Percentiles rank a stretch among this genome's conserved stretches.
phyloP scores from a whole-genome alignment of 2,329 filamentous ascomycete genomes.

The Cadophora sp. region DNA sequence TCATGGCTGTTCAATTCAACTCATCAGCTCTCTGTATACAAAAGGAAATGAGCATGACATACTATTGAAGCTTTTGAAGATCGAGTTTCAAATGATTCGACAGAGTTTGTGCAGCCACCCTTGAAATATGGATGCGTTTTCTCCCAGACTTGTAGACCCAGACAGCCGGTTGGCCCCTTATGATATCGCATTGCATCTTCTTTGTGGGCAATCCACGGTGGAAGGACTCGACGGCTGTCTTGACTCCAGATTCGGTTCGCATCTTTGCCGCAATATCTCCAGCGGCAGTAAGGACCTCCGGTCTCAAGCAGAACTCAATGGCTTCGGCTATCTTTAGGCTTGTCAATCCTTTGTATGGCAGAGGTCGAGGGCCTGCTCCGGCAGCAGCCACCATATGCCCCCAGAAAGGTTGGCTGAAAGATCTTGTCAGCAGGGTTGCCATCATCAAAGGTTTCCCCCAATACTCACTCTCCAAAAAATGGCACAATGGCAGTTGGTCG shows the following conservation, averaged over 20 bases:
- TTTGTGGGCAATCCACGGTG: slow-evolving; percentile 47
- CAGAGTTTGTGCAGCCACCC: slow-evolving; percentile 60
- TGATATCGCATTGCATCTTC: slow-evolving; percentile 46
- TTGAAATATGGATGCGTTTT: slow-evolving; percentile 50
- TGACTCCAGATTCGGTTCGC: slow-evolving; percentile 47
- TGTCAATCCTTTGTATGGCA: slow-evolving; percentile 48
- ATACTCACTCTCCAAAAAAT: slow-evolving; percentile 49
- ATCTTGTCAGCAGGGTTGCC: background rate
- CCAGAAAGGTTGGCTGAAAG: slow-evolving; percentile 51
- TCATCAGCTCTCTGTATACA: background rate
- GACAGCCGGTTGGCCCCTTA: slow-evolving; percentile 54
- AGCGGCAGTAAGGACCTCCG: slow-evolving; percentile 44
- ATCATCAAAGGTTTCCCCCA: background rate
- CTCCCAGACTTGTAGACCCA: slow-evolving; percentile 52
- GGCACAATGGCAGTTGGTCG: slow-evolving; percentile 49
- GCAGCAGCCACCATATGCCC: slow-evolving; percentile 50
- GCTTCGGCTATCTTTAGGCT: slow-evolving; percentile 47
- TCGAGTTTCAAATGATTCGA: slow-evolving; percentile 59
- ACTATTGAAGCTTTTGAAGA: slow-evolving; percentile 55
- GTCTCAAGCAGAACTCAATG: slow-evolving; percentile 47
- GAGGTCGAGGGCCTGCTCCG: slow-evolving; percentile 51
- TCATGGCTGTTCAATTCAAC: slow-evolving; percentile 18
- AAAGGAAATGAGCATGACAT: slow-evolving; percentile 27
- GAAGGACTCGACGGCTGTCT: slow-evolving; percentile 51
- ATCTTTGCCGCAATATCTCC: slow-evolving; percentile 47